Base-by-base conservation (phyloP, 768 basidiomycete genomes). In the Russula sp. region DNA sequence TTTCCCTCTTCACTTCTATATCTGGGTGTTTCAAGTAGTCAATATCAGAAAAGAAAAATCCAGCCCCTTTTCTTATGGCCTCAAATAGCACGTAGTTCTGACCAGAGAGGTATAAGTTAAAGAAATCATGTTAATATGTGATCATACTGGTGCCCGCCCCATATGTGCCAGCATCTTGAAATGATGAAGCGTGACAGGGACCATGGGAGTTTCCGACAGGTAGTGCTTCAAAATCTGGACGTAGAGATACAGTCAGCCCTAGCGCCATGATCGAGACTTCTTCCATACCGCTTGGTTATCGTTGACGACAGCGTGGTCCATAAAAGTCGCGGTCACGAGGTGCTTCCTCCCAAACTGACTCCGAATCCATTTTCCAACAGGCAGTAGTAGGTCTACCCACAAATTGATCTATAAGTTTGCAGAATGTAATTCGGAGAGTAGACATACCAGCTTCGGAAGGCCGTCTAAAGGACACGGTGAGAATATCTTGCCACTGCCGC, bases 301-400 rank as follows among this genome's bases (percentile, higher is more conserved):
- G 72, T 92, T 92, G 61, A 89, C 76, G 46, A 90, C 77, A 38
- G 88, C 88, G 73, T 92, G 89, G 5, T 82, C 83, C 79, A 90
- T 81, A 73, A 88, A 89, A 26, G 83, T 74, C 32, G 89, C 87
- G 34, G 85, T 83, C 57, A 86, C 76, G 44, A 78, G 76, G 71
- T 85, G 85, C 59, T 74, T 79, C 40, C 80, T 67, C 24, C 85
- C 86, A 70, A 81, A 89, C 53, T 81, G 75, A 28, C 75, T 76
- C 70, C 80, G 84, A 28, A 82, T 77, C 87, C 86, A 90, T 65
- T 73, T 79, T 34, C 84, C 85, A 64, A 89, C 80, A 51, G 80
- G 79, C 20, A 82, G 46, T 55, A 80, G 75, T 55, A 80, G 75
- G 70, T 88, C 86, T 90, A 71, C 38, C 57, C 40, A 36, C 20